These are phyloP conservation scores for Phaeophleospora eucalypticola DNA, from an alignment of 2,329 filamentous ascomycete species.

Conservation along the genomic window DNA sequence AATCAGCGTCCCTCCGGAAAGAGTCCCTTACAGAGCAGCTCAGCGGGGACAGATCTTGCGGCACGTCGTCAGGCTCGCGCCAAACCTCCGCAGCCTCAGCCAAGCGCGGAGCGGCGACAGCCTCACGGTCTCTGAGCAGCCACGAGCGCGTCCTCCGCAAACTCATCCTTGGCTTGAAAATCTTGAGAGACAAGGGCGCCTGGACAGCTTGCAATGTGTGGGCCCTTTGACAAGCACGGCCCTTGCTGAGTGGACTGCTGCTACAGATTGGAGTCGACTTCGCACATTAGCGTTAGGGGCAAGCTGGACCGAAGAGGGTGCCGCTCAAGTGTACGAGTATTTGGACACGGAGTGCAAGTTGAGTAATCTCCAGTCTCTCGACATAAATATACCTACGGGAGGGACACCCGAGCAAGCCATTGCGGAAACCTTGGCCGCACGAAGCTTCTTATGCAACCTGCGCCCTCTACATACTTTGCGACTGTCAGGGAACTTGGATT, in stretches of 20 bases:
- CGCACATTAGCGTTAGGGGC: not conserved
- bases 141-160: not conserved
- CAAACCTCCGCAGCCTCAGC: not conserved
- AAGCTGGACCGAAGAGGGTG: not conserved
- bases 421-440: not conserved
- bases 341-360: not conserved
- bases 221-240: not conserved
- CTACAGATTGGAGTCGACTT: not conserved
- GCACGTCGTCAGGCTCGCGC: not conserved
- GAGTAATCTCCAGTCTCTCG: not conserved
- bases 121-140: not conserved
- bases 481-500: not conserved
- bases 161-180: not conserved
- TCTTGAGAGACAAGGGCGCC: not conserved
- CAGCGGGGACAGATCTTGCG: not conserved
- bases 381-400: not conserved
- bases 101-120: not conserved
- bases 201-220: not conserved
- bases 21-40: not conserved
- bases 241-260: not conserved
- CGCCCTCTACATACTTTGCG: not conserved
- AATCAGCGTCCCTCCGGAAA: not conserved
- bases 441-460: not conserved
- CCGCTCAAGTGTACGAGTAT: not conserved
- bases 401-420: not conserved